Percentiles rank a stretch among this genome's conserved stretches.
phyloP scores from a whole-genome alignment of 352 stramenopile species.

The Pythium plurisporium region DNA sequence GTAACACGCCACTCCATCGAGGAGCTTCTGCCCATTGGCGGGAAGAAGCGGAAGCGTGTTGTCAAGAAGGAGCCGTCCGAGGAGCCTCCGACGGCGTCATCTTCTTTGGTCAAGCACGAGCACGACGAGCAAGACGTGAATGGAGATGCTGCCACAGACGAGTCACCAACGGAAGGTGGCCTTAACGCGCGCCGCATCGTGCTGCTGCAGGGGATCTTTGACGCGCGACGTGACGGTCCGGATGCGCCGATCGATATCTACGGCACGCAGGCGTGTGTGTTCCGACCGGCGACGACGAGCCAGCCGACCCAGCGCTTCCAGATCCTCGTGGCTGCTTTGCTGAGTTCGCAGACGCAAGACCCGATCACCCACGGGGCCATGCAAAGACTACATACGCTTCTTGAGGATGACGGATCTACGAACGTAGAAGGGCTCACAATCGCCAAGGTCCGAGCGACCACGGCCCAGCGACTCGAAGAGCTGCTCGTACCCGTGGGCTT shows the following conservation, averaged over 20 bases:
- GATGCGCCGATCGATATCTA: slow-evolving; percentile 57
- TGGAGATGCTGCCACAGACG: no score
- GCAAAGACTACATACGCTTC: slow-evolving; percentile 47
- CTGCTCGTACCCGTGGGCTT: slow-evolving; percentile 68
- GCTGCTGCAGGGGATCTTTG: slow-evolving; percentile 37
- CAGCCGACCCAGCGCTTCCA: slow-evolving; percentile 42
- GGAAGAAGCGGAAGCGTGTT: slow-evolving; percentile 10
- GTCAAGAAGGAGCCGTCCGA: slow-evolving; percentile 1
- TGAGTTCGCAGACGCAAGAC: slow-evolving; percentile 77
- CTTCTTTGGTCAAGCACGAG: background rate
- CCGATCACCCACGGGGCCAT: slow-evolving; percentile 65
- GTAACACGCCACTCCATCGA: no score
- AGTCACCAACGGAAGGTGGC: background rate
- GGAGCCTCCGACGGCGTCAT: background rate
- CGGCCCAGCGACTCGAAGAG: slow-evolving; percentile 34
- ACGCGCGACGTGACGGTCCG: slow-evolving; percentile 27
- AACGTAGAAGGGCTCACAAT: slow-evolving; percentile 44
- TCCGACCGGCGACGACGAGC: background rate
- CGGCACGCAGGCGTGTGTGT: slow-evolving; percentile 63
- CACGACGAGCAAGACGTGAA: background rate
- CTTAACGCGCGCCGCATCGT: slow-evolving; percentile 23
- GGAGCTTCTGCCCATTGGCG: no score
- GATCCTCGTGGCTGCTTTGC: slow-evolving; percentile 50
- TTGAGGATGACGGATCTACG: background rate
- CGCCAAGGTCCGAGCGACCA: slow-evolving; percentile 27